Conservation (phyloP, 148 eudicot species). For the Fagopyrum tataricum region DNA sequence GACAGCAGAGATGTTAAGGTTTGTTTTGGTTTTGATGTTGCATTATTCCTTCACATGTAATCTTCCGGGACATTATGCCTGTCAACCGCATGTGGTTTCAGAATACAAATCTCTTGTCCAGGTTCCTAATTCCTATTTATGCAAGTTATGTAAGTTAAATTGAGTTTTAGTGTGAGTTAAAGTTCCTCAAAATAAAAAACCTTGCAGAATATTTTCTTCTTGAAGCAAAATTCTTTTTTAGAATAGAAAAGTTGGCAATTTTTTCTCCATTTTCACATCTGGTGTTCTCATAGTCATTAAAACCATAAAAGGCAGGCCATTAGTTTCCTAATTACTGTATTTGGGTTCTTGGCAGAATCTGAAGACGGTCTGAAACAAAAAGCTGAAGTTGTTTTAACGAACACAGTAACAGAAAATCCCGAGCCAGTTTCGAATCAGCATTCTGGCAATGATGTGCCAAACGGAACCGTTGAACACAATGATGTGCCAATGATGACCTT, state of each 20-base stretch:
- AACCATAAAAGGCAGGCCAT: neutral
- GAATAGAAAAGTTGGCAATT: no score
- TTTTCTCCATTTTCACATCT: neutral
- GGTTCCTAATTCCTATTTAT: no score
- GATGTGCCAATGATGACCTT: conserved; percentile 14
- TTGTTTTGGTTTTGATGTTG: neutral
- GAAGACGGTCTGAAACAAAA: conserved; percentile 19
- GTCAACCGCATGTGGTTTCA: neutral
- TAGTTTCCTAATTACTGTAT: neutral
- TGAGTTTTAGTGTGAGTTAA: neutral
- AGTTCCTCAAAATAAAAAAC: neutral
- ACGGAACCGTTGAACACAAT: neutral
- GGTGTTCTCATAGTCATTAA: neutral
- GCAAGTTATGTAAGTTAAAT: neutral
- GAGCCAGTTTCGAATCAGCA: conserved; percentile 15
- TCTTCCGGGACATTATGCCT: neutral
- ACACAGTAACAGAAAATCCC: conserved; percentile 6
- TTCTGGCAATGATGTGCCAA: conserved; percentile 21
- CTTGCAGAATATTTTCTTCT: neutral
- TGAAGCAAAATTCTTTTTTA: neutral
- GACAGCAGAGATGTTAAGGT: no score
- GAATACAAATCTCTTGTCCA: no score
- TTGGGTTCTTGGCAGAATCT: conserved; percentile 25
- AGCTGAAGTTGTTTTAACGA: conserved; percentile 17
- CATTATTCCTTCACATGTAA: neutral